These are phyloP conservation scores for Fulvia fulva DNA, from an alignment of 2,329 filamentous ascomycete species.

Conservation along the genomic window DNA sequence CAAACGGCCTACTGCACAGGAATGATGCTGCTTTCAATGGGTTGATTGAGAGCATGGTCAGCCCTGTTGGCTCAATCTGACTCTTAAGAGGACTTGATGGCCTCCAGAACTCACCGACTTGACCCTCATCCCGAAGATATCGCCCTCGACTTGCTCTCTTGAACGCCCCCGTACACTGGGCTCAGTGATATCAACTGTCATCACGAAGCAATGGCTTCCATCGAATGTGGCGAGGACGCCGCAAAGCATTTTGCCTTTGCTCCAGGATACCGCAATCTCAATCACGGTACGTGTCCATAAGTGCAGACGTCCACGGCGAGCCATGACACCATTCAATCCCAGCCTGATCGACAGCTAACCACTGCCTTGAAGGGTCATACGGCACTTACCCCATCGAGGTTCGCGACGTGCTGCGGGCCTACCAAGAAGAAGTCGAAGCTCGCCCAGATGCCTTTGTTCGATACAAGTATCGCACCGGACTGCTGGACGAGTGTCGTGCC, in stretches of 20 bases:
- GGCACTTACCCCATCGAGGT: conserved; percentile 69
- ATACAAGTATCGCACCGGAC: conserved; percentile 55
- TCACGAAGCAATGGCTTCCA: conserved; percentile 1
- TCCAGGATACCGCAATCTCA: conserved; percentile 64
- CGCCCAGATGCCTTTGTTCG: conserved; percentile 73
- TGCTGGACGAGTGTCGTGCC: conserved; percentile 61
- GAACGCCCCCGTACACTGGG: neutral
- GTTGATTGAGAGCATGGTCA: too few species aligned
- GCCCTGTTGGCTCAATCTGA: too few species aligned
- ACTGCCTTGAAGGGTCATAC: conserved; percentile 60
- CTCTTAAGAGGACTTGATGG: neutral
- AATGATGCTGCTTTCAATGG: too few species aligned
- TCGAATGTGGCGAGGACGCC: conserved; percentile 39
- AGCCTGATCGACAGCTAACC: neutral
- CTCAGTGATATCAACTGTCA: neutral
- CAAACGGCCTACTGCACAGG: too few species aligned
- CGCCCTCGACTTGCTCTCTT: neutral
- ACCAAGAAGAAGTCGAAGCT: conserved; percentile 63
- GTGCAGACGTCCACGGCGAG: too few species aligned
- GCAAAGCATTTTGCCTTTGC: conserved; percentile 65
- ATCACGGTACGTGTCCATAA: conserved; percentile 57
- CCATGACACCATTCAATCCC: neutral
- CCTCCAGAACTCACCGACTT: neutral
- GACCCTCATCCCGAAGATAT: neutral
- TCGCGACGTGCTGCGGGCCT: conserved; percentile 56